Evolutionary conservation across 306 rosid species (phyloP), one percentile per base, ranked within the genome.

Genomic region (Comarum palustre): DNA sequence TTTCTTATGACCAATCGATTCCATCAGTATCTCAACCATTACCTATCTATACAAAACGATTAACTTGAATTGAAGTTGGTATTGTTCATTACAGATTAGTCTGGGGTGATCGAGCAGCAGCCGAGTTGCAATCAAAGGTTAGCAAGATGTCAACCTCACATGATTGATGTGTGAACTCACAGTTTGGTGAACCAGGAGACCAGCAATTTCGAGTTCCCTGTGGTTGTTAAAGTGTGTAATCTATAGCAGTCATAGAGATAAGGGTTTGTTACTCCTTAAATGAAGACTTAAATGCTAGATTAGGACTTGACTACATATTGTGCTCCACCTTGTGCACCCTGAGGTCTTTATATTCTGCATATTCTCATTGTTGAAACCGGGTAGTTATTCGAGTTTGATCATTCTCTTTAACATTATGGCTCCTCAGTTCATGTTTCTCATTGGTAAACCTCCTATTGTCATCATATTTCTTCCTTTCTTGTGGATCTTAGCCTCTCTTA

Each of bases 121-220:
- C 43, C 34, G 0, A 14, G 39, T 61, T 61, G 43, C 25, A 29
- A 60, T 60, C 66, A 17, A 32, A 31, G 43, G 67, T 61, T 32
- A 32, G 67, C 24, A 71, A 58, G 27, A 24, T 25, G 75, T 41
- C 51, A 4, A 55, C 66, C 41, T 57, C 7, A 31, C 29, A 57
- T 31, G 75, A 14, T 2, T 32, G 75, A 72, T 42, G 75, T 72
- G 22, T 41, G 54, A 72, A 72, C 41, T 2, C 4, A 55, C 66
- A 11, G 55, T 72, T 25, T 32, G 29, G 42, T 31, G 67, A 16
- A 7, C 67, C 43, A 25, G 55, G 1, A 43, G 71, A 7, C 5
- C 50, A 14, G 54, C 71, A 25, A 66, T 20, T 68, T 29, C 27
- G 24, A 27, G 20, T 15, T 48, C 50, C 50, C 42, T 17, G 38